phyloP scores from a whole-genome alignment of 352 stramenopile genomes.

The Pythium dissotocum region DNA sequence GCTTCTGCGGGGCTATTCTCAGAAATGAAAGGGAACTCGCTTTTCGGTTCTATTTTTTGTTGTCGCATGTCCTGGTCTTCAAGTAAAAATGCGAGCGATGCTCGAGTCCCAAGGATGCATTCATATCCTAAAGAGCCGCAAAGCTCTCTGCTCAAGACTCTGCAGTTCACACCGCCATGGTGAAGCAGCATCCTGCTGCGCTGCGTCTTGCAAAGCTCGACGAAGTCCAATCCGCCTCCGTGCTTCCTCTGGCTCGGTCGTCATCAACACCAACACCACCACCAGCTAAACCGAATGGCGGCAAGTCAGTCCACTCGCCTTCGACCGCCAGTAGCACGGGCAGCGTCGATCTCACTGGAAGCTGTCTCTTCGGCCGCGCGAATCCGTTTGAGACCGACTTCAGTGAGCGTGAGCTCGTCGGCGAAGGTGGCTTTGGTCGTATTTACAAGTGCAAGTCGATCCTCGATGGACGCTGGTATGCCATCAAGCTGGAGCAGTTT shows the following conservation, averaged over 20 bases:
- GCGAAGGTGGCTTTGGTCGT: conserved; percentile 73
- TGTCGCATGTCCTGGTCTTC: neutral
- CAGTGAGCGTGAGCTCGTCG: conserved; percentile 60
- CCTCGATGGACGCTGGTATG: conserved; percentile 69
- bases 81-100: neutral
- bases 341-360: conserved; percentile 11
- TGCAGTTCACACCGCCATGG: neutral
- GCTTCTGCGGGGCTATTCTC: neutral
- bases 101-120: neutral
- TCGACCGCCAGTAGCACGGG: conserved; percentile 10
- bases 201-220: conserved; percentile 24
- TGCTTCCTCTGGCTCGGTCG: conserved; percentile 55
- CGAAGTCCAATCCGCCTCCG: conserved; percentile 28
- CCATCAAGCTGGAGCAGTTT: conserved; percentile 81
- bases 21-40: neutral
- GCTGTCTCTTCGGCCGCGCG: conserved; percentile 56
- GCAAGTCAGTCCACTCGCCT: neutral
- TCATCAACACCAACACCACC: conserved; percentile 49
- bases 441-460: conserved; percentile 81
- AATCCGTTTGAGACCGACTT: conserved; percentile 86
- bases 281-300: conserved; percentile 19
- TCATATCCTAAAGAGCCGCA: neutral
- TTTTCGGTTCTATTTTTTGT: conserved; percentile 6
- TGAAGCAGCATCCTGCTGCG: neutral
- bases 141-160: neutral